Evolutionary conservation across 306 rosid genomes (phyloP).

Genomic region (Pyrus communis): DNA sequence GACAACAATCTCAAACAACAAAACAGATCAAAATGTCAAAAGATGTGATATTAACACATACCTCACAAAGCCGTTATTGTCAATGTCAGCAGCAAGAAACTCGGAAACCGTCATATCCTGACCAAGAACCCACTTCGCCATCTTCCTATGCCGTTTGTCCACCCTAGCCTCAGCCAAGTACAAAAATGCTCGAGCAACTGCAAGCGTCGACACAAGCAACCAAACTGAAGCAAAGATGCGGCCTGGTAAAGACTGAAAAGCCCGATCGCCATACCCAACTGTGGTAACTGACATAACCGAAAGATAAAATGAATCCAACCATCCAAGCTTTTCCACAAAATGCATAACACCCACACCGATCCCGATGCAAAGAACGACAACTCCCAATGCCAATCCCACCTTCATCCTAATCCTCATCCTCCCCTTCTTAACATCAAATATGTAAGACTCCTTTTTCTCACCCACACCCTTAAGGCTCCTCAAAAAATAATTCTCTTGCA

Average conservation of each 20-base stretch:
- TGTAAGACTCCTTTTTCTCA: constrained; percentile 53
- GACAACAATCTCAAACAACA: background rate
- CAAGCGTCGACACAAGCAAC: constrained; percentile 91
- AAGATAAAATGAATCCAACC: constrained; percentile 92
- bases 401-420: constrained; percentile 98
- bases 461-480: constrained; percentile 46
- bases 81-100: constrained; percentile 95
- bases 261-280: constrained; percentile 84
- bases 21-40: background rate
- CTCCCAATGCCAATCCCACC: constrained; percentile 86
- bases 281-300: constrained; percentile 98
- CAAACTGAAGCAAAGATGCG: constrained; percentile 84
- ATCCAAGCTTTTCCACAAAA: constrained; percentile 70
- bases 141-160: constrained; percentile 83
- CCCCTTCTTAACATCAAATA: constrained; percentile 90
- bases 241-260: constrained; percentile 68
- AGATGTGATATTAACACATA: constrained; percentile 17
- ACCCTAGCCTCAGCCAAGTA: constrained; percentile 97
- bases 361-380: constrained; percentile 83
- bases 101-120: constrained; percentile 88
- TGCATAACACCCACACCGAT: constrained; percentile 77
- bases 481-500: constrained; percentile 76
- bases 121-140: constrained; percentile 98
- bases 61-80: constrained; percentile 93
- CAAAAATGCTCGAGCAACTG: constrained; percentile 86